Evolutionary conservation across 2,329 filamentous ascomycete genomes (phyloP).

Genomic region (Rhinocladiella similis): DNA sequence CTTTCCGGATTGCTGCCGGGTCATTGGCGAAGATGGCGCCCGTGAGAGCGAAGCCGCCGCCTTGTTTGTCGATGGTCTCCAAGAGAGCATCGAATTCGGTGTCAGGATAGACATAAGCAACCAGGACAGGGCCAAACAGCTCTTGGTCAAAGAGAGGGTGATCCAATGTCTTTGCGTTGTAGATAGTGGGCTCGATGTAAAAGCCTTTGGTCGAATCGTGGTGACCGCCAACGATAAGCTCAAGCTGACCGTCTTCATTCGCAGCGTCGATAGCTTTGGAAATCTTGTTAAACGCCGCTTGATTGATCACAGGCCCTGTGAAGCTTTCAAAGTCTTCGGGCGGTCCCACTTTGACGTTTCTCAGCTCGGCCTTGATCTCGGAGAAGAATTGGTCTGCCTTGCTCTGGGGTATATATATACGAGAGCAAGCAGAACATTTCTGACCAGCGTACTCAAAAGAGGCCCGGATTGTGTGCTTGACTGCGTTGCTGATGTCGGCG

Average conservation of each 20-base stretch:
- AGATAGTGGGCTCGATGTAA: conserved; percentile 76
- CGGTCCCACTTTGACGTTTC: conserved; percentile 65
- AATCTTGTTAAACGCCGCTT: conserved; percentile 73
- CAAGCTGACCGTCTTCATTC: conserved; percentile 67
- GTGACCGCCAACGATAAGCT: conserved; percentile 68
- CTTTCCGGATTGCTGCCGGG: conserved; percentile 49
- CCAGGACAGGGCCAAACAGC: conserved; percentile 73
- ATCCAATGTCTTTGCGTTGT: conserved; percentile 64
- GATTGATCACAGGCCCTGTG: conserved; percentile 78
- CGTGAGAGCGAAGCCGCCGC: conserved; percentile 49
- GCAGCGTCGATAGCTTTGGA: conserved; percentile 70
- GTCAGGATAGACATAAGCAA: conserved; percentile 73
- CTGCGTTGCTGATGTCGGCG: conserved; percentile 73
- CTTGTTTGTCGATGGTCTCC: conserved; percentile 43
- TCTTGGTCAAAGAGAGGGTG: conserved; percentile 71
- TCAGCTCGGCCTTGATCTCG: conserved; percentile 62
- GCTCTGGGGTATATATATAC: conserved; percentile 70
- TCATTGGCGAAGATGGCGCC: conserved; percentile 54
- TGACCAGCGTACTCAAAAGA: conserved; percentile 83
- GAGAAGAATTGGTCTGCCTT: conserved; percentile 68
- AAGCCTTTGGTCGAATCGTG: conserved; percentile 73
- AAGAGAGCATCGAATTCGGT: conserved; percentile 36
- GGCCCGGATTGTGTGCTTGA: conserved; percentile 72
- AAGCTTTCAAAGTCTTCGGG: conserved; percentile 69
- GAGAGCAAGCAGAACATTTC: conserved; percentile 78